These are phyloP conservation scores for Diplodia corticola DNA, from an alignment of 2,329 filamentous ascomycete species.

Conservation along the genomic window DNA sequence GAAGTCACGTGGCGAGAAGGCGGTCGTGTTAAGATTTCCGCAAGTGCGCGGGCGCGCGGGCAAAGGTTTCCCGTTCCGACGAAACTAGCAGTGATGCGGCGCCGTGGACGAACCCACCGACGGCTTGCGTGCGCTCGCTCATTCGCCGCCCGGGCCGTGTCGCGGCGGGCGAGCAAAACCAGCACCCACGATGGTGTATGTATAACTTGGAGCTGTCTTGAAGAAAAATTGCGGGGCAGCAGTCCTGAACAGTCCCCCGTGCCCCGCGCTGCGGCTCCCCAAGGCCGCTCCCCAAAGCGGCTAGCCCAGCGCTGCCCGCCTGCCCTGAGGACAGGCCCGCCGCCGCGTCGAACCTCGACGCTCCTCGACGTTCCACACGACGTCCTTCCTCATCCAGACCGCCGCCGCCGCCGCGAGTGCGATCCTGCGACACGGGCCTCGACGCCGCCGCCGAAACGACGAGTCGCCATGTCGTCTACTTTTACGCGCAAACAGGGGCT, in stretches of 20 bases:
- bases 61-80: background rate
- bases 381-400: background rate
- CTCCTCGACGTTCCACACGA: background rate
- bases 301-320: background rate
- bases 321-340: background rate
- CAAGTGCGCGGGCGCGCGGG: background rate
- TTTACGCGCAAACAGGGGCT: background rate
- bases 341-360: background rate
- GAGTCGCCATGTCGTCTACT: background rate
- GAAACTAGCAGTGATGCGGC: background rate
- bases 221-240: background rate
- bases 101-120: no score
- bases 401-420: background rate
- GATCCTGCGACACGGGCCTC: background rate
- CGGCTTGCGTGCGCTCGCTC: background rate
- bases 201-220: background rate
- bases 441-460: background rate
- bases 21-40: slow-evolving; percentile 8
- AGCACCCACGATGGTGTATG: background rate
- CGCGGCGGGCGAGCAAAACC: background rate
- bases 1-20: background rate
- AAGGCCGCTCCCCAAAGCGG: background rate
- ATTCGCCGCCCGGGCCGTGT: background rate
- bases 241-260: no score
- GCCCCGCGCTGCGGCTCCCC: no score